Percentiles rank a stretch among this genome's conserved stretches.
These are phyloP conservation scores for Penicillium coffeae DNA, from an alignment of 495 filamentous ascomycete species.

Conservation along the genomic window DNA sequence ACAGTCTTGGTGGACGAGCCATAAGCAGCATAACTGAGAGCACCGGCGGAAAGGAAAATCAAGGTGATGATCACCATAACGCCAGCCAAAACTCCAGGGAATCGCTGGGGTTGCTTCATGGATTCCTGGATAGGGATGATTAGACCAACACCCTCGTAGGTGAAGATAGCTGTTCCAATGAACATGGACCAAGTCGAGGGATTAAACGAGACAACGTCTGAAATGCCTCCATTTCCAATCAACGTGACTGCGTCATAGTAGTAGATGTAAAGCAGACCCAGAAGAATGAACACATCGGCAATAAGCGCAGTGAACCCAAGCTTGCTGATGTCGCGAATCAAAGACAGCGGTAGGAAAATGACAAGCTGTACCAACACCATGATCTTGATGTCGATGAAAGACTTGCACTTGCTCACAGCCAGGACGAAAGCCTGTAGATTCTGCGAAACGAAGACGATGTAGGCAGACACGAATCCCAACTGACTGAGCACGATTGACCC, in stretches of 20 bases:
- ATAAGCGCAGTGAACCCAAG: slow-evolving; percentile 85
- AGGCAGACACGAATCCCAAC: slow-evolving; percentile 93
- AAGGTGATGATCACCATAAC: slow-evolving; percentile 94
- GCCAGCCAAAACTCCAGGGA: slow-evolving; percentile 75
- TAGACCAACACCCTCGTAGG: slow-evolving; percentile 95
- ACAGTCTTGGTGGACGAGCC: slow-evolving; percentile 94
- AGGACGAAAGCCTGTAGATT: slow-evolving; percentile 92
- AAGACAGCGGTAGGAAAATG: slow-evolving; percentile 86
- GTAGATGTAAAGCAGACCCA: slow-evolving; percentile 90
- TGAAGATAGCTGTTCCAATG: slow-evolving; percentile 98
- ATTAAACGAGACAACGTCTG: slow-evolving; percentile 87
- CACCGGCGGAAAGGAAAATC: slow-evolving; percentile 87
- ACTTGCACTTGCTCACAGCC: slow-evolving; percentile 76
- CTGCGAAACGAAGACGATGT: slow-evolving; percentile 95
- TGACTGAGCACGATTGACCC: slow-evolving; percentile 89
- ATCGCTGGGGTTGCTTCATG: slow-evolving; percentile 84
- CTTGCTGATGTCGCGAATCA: slow-evolving; percentile 94
- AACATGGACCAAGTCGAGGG: slow-evolving; percentile 87
- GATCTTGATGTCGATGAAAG: slow-evolving; percentile 75
- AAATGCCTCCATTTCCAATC: slow-evolving; percentile 64
- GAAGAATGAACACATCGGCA: slow-evolving; percentile 88
- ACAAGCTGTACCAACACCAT: slow-evolving; percentile 91
- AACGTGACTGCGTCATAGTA: slow-evolving; percentile 94
- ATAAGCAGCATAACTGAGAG: slow-evolving; percentile 92
- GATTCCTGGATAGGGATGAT: slow-evolving; percentile 98